phyloP scores from a whole-genome alignment of 1,284 basidiomycete genomes.

The Sanghuangporus sanghuang region DNA sequence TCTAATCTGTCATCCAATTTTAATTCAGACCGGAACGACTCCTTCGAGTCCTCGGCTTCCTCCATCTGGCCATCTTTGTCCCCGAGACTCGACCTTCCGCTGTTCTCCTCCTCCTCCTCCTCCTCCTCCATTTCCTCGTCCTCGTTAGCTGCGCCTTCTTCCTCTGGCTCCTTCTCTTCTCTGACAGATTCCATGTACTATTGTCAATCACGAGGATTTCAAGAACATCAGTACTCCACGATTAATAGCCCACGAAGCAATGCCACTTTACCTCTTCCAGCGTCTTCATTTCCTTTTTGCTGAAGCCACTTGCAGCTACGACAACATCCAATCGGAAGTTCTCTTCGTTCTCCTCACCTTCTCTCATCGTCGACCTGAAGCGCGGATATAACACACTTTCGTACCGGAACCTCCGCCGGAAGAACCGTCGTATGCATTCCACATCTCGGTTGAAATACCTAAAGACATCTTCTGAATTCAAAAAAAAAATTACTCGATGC shows the following conservation, averaged over 20 bases:
- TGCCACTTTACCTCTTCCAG: slow-evolving; percentile 69
- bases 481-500: slow-evolving; percentile 17
- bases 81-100: slow-evolving; percentile 28
- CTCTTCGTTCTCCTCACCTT: slow-evolving; percentile 38
- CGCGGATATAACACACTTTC: slow-evolving; percentile 86
- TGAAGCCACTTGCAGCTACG: slow-evolving; percentile 90
- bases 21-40: slow-evolving; percentile 18
- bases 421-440: slow-evolving; percentile 92
- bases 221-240: background rate
- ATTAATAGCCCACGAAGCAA: slow-evolving; percentile 14
- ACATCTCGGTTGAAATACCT: slow-evolving; percentile 99
- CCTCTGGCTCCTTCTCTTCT: slow-evolving; percentile 31
- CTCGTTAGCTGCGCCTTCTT: slow-evolving; percentile 27
- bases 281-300: slow-evolving; percentile 72
- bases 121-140: slow-evolving; percentile 33
- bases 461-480: slow-evolving; percentile 1
- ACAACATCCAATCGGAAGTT: slow-evolving; percentile 78
- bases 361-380: slow-evolving; percentile 62
- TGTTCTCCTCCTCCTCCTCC: slow-evolving; percentile 30
- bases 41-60: slow-evolving; percentile 22
- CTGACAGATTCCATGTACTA: slow-evolving; percentile 67
- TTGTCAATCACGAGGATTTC: slow-evolving; percentile 4
- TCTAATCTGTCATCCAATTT: background rate
- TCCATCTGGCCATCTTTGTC: slow-evolving; percentile 26
- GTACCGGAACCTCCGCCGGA: slow-evolving; percentile 88